Conservation (phyloP, 257 asterid species). For the Nicotiana sylvestris region DNA sequence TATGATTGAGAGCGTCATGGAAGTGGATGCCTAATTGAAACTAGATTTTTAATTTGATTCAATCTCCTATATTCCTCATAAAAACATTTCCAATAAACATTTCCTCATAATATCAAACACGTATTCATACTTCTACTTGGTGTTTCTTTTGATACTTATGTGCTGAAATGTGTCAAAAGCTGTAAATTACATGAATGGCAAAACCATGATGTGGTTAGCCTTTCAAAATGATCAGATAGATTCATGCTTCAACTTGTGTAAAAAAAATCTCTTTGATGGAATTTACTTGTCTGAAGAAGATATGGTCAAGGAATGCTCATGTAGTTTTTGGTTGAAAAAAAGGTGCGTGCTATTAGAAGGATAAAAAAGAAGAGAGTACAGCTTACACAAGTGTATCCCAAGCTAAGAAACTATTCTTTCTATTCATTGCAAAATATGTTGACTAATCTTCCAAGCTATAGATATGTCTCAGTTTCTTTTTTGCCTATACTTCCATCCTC, state of each 20-base stretch:
- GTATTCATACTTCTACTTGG: neutral
- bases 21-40: too few species aligned
- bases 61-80: neutral
- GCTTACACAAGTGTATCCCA: neutral
- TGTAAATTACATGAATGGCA: neutral
- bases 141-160: neutral
- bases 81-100: neutral
- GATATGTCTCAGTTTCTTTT: neutral
- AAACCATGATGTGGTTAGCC: neutral
- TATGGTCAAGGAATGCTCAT: neutral
- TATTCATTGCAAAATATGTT: neutral
- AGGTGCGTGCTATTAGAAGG: neutral
- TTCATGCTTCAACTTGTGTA: neutral
- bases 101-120: neutral
- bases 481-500: neutral
- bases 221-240: neutral
- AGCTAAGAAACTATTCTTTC: neutral
- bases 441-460: neutral
- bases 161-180: neutral
- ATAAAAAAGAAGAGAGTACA: neutral
- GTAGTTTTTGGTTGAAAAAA: neutral
- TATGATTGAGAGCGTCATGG: too few species aligned
- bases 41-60: too few species aligned
- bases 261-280: neutral
- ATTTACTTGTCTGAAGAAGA: neutral